Percentiles rank a stretch among this genome's conserved stretches.
Conservation (phyloP, 768 basidiomycete genomes). For the Plicaturopsis crispa region DNA sequence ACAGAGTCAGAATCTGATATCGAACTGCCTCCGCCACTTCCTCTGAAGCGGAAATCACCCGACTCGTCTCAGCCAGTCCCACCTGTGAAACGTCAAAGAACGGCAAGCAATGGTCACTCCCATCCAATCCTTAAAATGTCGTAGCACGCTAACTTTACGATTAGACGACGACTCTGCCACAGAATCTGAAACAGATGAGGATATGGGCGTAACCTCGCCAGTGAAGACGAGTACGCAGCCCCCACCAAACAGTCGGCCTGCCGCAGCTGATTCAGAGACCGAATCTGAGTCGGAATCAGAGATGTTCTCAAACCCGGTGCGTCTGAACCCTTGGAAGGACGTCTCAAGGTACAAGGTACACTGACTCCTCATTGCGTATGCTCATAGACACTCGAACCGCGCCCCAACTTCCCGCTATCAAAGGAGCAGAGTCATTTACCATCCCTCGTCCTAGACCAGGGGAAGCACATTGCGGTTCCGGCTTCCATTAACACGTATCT, state of each 20-base stretch:
- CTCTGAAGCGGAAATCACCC: slow-evolving; percentile 19
- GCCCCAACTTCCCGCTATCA: slow-evolving; percentile 47
- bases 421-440: slow-evolving; percentile 33
- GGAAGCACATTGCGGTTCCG: slow-evolving; percentile 45
- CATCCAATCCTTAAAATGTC: not conserved
- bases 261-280: slow-evolving; percentile 18
- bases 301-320: slow-evolving; percentile 22
- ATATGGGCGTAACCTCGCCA: slow-evolving; percentile 4
- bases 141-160: not conserved
- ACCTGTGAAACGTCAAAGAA: slow-evolving; percentile 13
- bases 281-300: slow-evolving; percentile 36
- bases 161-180: slow-evolving; percentile 33
- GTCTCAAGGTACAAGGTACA: not conserved
- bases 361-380: not conserved
- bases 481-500: slow-evolving; percentile 75
- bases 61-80: slow-evolving; percentile 8
- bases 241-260: slow-evolving; percentile 1
- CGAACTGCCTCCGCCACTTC: slow-evolving; percentile 3
- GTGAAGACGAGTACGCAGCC: not conserved
- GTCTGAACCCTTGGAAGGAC: slow-evolving; percentile 6
- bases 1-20: slow-evolving; percentile 23
- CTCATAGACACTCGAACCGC: slow-evolving; percentile 31
- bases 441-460: slow-evolving; percentile 44
- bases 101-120: slow-evolving; percentile 12
- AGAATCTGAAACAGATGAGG: slow-evolving; percentile 35